Base-by-base conservation (phyloP, 2,329 filamentous ascomycete genomes). In the Diaporthe helianthi region DNA sequence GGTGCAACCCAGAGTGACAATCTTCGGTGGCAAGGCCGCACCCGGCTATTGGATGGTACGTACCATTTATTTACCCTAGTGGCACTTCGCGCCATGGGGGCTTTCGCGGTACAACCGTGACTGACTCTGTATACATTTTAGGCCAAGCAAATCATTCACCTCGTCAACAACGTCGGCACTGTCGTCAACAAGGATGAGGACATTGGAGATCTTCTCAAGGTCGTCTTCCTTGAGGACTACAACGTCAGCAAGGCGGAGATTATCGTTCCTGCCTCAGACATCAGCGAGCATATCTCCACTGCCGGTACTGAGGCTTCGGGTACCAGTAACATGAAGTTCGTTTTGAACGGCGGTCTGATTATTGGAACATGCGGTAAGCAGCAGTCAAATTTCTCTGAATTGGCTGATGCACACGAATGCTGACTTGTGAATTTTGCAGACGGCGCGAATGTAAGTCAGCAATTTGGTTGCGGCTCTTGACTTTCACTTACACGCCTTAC, bases 291-390 rank as follows among this genome's bases (percentile, higher is more conserved):
- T 80, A 99, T 99, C 77, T 98, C 96, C 2, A 99, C 96, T 29
- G 96, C 96, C 46, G 96, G 96, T 61, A 99, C 96, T 1, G 96
- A 99, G 86, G 89, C 89, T 24, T 90, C 87, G 73, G 95, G 95
- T 72, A 97, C 94, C 15, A 97, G 93, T 77, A 99, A 99, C 88
- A 99, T 99, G 96, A 99, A 99, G 82, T 99, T 99, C 80, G 96
- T 98, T 17, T 86, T 99, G 76, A 99, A 98, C 76, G 96, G 96
- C 73, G 96, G 96, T 73, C 85, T 99, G 71, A 97, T 99, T 77
- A 99, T 99, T 75, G 96, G 96, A 75, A 99, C 96, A 24, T 98
- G 95, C 78, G 96, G 58, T 63, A 63, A 49, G 58, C 44, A 49
- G 12, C 29, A 33, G 1, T 33, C 19, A 5, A 17, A 24, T n/a